Conservation (phyloP, 2,329 filamentous ascomycete genomes). For the Juglanconis oblonga region DNA sequence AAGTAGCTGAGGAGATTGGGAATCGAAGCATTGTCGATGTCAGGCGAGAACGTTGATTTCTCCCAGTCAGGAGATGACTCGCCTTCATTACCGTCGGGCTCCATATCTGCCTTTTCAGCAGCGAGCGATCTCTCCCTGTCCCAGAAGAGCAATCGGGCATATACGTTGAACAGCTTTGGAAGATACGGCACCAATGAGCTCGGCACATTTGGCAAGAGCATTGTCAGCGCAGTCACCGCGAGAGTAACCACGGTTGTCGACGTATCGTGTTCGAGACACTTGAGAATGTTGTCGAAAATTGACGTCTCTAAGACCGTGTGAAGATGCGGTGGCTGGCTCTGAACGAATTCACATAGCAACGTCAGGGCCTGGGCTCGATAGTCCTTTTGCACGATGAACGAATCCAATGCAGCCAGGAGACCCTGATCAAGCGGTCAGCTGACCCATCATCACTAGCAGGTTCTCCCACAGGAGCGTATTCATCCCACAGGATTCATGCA, state of each 20-base stretch:
- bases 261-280: constrained; percentile 73
- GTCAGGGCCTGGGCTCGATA: constrained; percentile 63
- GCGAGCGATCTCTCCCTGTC: constrained; percentile 50
- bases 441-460: constrained; percentile 14
- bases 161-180: constrained; percentile 72
- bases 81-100: constrained; percentile 63
- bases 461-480: background rate
- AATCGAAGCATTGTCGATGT: constrained; percentile 59
- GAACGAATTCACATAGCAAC: constrained; percentile 70
- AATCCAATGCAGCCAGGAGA: constrained; percentile 64
- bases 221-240: constrained; percentile 71
- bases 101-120: constrained; percentile 37
- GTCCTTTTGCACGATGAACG: constrained; percentile 61
- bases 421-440: constrained; percentile 41
- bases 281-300: constrained; percentile 68
- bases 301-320: constrained; percentile 70
- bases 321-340: constrained; percentile 75
- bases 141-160: constrained; percentile 78
- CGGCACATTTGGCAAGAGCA: constrained; percentile 80
- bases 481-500: background rate
- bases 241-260: constrained; percentile 75
- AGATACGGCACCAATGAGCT: constrained; percentile 66
- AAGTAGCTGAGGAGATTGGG: constrained; percentile 73
- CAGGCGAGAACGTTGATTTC: constrained; percentile 57
- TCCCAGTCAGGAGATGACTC: constrained; percentile 63